Base-by-base conservation (phyloP, 148 eudicot species). In the Mesembryanthemum crystallinum region DNA sequence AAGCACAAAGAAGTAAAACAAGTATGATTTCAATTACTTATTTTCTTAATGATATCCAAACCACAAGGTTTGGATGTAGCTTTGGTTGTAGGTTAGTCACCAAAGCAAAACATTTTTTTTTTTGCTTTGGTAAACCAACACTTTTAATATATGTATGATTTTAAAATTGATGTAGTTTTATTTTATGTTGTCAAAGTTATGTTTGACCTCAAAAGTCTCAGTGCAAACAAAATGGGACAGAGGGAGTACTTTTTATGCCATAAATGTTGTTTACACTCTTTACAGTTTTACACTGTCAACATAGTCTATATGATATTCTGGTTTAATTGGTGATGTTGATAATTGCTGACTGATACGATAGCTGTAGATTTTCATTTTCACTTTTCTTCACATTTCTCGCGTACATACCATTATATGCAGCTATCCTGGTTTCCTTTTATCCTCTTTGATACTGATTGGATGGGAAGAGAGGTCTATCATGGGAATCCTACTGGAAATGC, bases 371-470 rank as follows among this genome's bases (percentile, higher is more conserved):
- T 15, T 23, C 8, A 45, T 32, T 73, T n/a, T 29, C 10, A 0
- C 14, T 59, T 10, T 54, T 45, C 15, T 8, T 68, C 20, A n/a
- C 45, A 35, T 58, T 62, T 1, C 52, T 28, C 45, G 17, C 51
- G 73, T 81, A 64, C 47, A 24, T 58, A 21, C 21, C 80, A 60
- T 65, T 76, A 21, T 72, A 23, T 77, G 82, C 93, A 94, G 98
- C 72, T 94, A 71, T 92, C 98, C 72, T 94, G 98, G 98, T 94
- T 94, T 78, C 98, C 98, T 8, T 94, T 94, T 85, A 88, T 94
- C 80, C 96, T 94, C 37, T 94, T 92, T 73, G 98, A 92, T 77
- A 94, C 97, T 23, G 98, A 94, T 83, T 94, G 98, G 98, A 94
- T 94, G 97, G 98, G 98, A 73, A 92, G 93, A 87, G 98, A 94